A percentile compares a stretch with the other conserved stretches of the same genome.
phyloP scores from a whole-genome alignment of 805 yeast species.

The Nakazawaea populi region DNA sequence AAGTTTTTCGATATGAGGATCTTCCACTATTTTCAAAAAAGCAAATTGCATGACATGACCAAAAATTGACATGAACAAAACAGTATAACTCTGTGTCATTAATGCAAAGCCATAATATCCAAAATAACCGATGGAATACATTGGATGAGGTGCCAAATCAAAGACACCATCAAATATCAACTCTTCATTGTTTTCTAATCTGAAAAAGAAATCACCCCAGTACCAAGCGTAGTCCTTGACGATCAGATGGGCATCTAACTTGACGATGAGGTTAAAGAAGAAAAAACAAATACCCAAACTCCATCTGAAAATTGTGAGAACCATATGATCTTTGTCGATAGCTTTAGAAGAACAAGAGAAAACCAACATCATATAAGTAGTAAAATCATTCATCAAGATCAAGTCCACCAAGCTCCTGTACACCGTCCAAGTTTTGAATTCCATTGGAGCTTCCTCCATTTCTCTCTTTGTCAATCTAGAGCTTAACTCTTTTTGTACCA shows the following conservation, averaged over 20 bases:
- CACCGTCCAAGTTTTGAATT: conserved; percentile 77
- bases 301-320: conserved; percentile 45
- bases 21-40: conserved; percentile 69
- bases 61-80: conserved; percentile 59
- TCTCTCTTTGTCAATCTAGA: conserved; percentile 36
- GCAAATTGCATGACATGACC: conserved; percentile 78
- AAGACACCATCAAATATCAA: conserved; percentile 84
- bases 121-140: conserved; percentile 85
- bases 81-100: conserved; percentile 67
- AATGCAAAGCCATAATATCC: conserved; percentile 84
- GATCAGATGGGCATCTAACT: conserved; percentile 80
- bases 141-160: conserved; percentile 87
- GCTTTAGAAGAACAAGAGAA: conserved; percentile 32
- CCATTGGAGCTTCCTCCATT: conserved; percentile 45
- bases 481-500: conserved; percentile 39
- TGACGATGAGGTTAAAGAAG: conserved; percentile 77
- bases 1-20: conserved; percentile 81
- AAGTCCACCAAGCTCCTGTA: conserved; percentile 77
- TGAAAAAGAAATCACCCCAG: conserved; percentile 90
- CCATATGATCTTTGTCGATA: conserved; percentile 34
- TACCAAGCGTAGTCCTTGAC: conserved; percentile 92
- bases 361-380: conserved; percentile 65
- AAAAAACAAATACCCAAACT: conserved; percentile 55
- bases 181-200: conserved; percentile 58
- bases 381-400: conserved; percentile 79